Conservation (phyloP, 306 rosid genomes). For the Trifolium dubium region DNA sequence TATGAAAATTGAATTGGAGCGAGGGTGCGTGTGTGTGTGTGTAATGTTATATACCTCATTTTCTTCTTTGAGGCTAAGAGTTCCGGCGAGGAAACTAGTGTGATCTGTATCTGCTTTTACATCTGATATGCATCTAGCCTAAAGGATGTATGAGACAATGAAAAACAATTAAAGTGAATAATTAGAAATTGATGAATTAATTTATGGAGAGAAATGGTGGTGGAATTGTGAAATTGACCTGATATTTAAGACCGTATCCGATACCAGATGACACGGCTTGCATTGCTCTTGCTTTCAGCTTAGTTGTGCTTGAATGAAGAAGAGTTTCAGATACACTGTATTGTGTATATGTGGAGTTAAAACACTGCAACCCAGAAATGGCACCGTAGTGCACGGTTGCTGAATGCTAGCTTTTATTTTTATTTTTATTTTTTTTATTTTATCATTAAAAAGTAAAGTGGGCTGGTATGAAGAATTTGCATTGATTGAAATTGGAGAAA, state of each 20-base stretch:
- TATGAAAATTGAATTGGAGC: slow-evolving; percentile 17
- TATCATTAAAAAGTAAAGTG: too few species aligned
- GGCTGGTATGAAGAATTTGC: too few species aligned
- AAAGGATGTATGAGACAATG: background rate
- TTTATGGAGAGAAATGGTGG: slow-evolving; percentile 2
- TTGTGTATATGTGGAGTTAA: slow-evolving; percentile 5
- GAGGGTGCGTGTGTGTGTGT: background rate
- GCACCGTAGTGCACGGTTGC: background rate
- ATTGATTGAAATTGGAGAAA: too few species aligned
- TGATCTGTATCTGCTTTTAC: slow-evolving; percentile 96
- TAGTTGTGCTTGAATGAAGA: background rate
- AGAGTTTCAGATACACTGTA: slow-evolving; percentile 18
- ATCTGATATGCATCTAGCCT: slow-evolving; percentile 98
- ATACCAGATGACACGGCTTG: slow-evolving; percentile 95
- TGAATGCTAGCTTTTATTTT: too few species aligned
- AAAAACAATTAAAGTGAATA: slow-evolving; percentile 1
- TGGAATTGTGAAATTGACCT: slow-evolving; percentile 54
- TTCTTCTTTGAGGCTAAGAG: slow-evolving; percentile 96
- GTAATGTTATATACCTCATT: slow-evolving; percentile 63
- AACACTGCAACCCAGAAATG: slow-evolving; percentile 15
- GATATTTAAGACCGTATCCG: slow-evolving; percentile 96
- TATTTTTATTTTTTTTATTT: too few species aligned
- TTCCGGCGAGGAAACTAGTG: slow-evolving; percentile 89
- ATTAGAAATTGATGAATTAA: background rate
- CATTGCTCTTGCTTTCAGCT: slow-evolving; percentile 56